Conservation (phyloP, 2,329 filamentous ascomycete species). For the Trichoderma atroviride region DNA sequence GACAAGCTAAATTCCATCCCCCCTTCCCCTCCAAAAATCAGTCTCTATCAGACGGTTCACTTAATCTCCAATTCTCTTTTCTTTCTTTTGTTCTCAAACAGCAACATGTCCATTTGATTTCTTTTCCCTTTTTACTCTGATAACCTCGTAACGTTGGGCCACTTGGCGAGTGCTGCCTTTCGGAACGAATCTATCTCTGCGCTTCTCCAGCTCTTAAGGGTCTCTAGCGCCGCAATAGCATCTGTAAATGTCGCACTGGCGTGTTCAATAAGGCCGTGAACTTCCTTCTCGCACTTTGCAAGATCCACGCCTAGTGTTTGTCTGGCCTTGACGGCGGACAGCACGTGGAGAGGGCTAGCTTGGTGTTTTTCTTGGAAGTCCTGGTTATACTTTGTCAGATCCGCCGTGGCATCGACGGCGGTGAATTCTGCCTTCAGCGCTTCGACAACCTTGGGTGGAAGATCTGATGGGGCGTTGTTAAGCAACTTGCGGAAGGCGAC, state of each 20-base stretch:
- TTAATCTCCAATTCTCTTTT: background rate
- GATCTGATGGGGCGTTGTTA: constrained; percentile 56
- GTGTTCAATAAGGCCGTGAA: constrained; percentile 61
- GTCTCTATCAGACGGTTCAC: constrained; percentile 3
- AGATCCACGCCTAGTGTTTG: constrained; percentile 61
- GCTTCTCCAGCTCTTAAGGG: constrained; percentile 55
- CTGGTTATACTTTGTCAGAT: constrained; percentile 67
- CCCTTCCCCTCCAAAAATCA: background rate
- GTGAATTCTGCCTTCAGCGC: constrained; percentile 71
- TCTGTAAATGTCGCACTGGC: constrained; percentile 56
- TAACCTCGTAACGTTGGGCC: constrained; percentile 54
- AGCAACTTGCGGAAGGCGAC: constrained; percentile 68
- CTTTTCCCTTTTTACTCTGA: constrained; percentile 28
- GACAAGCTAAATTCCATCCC: background rate
- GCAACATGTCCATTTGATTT: background rate
- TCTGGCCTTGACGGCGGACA: constrained; percentile 64
- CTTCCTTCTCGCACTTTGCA: constrained; percentile 60
- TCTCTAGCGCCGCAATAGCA: constrained; percentile 51
- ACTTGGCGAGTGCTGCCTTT: constrained; percentile 52
- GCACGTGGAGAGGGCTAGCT: constrained; percentile 62
- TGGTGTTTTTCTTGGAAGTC: constrained; percentile 66
- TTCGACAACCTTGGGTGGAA: constrained; percentile 66
- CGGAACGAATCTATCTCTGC: constrained; percentile 52
- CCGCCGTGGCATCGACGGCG: constrained; percentile 57
- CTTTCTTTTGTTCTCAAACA: background rate